phyloP scores from a whole-genome alignment of 2,329 filamentous ascomycete species.

The Achaetomium macrosporum region DNA sequence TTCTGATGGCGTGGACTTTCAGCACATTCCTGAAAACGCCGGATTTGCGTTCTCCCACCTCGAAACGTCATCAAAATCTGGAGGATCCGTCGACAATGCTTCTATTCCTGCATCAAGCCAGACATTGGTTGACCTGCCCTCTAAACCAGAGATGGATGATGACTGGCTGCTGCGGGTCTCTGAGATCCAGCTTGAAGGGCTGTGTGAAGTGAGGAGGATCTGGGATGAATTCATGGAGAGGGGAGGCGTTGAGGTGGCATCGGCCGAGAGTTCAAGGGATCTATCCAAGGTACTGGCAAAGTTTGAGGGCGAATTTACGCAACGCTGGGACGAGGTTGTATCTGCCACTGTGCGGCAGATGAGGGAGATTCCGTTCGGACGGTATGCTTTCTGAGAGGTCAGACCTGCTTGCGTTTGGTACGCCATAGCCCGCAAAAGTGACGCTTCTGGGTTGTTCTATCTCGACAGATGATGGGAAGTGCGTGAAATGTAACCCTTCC shows the following conservation, averaged over 20 bases:
- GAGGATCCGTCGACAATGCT: not conserved
- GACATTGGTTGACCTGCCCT: not conserved
- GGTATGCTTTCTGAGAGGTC: not conserved
- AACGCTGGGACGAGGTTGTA: constrained; percentile 12
- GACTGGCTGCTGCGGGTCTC: constrained; percentile 7
- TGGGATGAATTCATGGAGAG: constrained; percentile 21
- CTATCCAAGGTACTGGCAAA: constrained; percentile 5
- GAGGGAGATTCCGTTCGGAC: constrained; percentile 2
- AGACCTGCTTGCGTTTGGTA: not conserved
- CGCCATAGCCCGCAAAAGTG: not conserved
- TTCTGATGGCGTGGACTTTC: not conserved
- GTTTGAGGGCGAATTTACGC: constrained; percentile 12
- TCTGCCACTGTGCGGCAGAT: constrained; percentile 13
- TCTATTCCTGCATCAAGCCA: constrained; percentile 3
- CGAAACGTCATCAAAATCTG: not conserved
- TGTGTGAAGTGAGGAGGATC: constrained; percentile 17
- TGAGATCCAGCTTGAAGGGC: constrained; percentile 16
- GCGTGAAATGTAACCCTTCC: not conserved
- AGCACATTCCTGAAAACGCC: not conserved
- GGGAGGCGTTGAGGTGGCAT: constrained; percentile 6
- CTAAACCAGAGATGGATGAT: not conserved
- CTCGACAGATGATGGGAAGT: not conserved
- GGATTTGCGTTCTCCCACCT: not conserved
- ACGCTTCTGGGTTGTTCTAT: not conserved
- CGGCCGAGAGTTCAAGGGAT: constrained; percentile 7